These are phyloP conservation scores for Fomitopsis schrenkii DNA, from an alignment of 1,284 basidiomycete species.

Conservation along the genomic window DNA sequence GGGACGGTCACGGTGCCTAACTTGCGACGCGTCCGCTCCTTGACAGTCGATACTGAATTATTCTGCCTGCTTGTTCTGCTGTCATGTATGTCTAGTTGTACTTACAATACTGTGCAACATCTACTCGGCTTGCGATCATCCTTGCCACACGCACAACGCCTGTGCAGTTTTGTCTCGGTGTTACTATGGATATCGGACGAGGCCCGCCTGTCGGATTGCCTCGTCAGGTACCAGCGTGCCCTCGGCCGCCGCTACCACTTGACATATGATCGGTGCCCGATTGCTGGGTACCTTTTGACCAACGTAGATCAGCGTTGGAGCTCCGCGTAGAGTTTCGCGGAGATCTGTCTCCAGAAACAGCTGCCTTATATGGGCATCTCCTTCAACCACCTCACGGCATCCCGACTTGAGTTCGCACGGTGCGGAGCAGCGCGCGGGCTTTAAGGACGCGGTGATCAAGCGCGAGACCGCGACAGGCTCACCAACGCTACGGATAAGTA, in stretches of 20 bases:
- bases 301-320: not conserved
- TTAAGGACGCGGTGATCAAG: not conserved
- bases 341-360: not conserved
- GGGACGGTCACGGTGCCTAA: not conserved
- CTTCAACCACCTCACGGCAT: not conserved
- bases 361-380: not conserved
- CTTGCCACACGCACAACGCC: not conserved
- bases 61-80: not conserved
- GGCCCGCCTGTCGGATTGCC: not conserved
- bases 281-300: not conserved
- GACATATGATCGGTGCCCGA: not conserved
- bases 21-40: not conserved
- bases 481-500: not conserved
- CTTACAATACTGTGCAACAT: not conserved
- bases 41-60: not conserved
- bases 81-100: not conserved
- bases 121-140: not conserved
- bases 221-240: not conserved
- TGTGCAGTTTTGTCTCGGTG: not conserved
- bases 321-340: not conserved
- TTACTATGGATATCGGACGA: not conserved
- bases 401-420: not conserved
- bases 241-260: not conserved
- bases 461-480: not conserved
- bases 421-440: not conserved